These are phyloP conservation scores for Ceratocystis papillata DNA, from an alignment of 2,329 filamentous ascomycete species.

Conservation along the genomic window DNA sequence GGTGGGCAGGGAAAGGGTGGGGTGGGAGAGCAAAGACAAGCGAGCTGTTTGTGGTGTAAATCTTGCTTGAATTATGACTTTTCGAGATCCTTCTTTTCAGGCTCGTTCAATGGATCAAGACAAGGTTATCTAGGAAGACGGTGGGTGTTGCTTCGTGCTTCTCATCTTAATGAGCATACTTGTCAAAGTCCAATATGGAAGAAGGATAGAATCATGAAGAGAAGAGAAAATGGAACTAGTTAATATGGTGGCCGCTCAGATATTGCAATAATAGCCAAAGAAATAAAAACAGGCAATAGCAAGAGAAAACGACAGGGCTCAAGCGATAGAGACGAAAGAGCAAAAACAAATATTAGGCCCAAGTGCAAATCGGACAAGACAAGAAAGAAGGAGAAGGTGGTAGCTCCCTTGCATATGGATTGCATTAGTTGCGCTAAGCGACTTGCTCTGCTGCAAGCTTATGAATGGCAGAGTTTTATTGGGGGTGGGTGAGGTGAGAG, in stretches of 20 bases:
- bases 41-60: background rate
- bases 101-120: background rate
- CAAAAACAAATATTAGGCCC: background rate
- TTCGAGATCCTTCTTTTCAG: slow-evolving; percentile 6
- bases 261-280: background rate
- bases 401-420: slow-evolving; percentile 2
- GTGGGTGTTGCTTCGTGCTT: background rate
- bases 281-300: background rate
- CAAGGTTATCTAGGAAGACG: slow-evolving; percentile 6
- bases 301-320: background rate
- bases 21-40: background rate
- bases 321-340: background rate
- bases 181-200: background rate
- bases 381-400: background rate
- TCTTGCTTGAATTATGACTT: background rate
- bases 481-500: background rate
- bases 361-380: background rate
- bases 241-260: too few relatives aligned
- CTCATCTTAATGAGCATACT: background rate
- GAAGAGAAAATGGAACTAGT: background rate
- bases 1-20: background rate
- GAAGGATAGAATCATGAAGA: background rate
- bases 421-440: slow-evolving; percentile 3
- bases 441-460: background rate
- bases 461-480: slow-evolving; percentile 5